Conservation (phyloP, 2,329 filamentous ascomycete species). For the Colletotrichum kahawae region DNA sequence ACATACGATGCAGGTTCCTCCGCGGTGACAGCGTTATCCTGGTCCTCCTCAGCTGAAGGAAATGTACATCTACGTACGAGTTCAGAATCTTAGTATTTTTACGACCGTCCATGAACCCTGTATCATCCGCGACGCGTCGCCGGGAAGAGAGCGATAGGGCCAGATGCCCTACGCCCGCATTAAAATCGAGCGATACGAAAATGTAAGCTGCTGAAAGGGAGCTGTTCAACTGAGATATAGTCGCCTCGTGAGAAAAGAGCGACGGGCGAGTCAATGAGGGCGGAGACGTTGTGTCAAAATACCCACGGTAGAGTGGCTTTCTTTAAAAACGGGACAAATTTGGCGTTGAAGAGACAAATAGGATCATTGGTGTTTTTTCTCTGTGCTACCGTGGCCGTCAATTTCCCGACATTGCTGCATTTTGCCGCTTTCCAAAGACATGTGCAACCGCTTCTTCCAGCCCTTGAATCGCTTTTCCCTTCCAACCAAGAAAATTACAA, state of each 20-base stretch:
- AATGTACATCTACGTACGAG: background rate
- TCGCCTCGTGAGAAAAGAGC: background rate
- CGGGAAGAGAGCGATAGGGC: background rate
- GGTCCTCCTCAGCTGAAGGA: conserved; percentile 74
- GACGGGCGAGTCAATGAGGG: background rate
- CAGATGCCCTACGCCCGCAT: background rate
- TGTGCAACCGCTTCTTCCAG: background rate
- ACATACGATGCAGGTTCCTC: conserved; percentile 67
- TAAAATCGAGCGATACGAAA: background rate
- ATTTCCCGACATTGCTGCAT: background rate
- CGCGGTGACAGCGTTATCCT: conserved; percentile 88
- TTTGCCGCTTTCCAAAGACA: background rate
- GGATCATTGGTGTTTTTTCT: conserved; percentile 12
- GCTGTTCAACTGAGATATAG: background rate
- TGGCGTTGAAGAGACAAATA: conserved; percentile 41
- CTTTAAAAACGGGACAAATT: conserved; percentile 32
- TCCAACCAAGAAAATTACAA: background rate
- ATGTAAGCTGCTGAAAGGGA: background rate
- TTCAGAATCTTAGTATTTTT: conserved; percentile 5
- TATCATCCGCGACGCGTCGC: background rate
- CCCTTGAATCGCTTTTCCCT: background rate
- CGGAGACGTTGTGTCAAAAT: conserved; percentile 3
- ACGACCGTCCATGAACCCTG: background rate
- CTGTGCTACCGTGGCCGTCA: background rate
- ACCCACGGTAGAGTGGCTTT: conserved; percentile 29